phyloP scores from a whole-genome alignment of 2,329 filamentous ascomycete genomes.

The Colletotrichum eremochloae region DNA sequence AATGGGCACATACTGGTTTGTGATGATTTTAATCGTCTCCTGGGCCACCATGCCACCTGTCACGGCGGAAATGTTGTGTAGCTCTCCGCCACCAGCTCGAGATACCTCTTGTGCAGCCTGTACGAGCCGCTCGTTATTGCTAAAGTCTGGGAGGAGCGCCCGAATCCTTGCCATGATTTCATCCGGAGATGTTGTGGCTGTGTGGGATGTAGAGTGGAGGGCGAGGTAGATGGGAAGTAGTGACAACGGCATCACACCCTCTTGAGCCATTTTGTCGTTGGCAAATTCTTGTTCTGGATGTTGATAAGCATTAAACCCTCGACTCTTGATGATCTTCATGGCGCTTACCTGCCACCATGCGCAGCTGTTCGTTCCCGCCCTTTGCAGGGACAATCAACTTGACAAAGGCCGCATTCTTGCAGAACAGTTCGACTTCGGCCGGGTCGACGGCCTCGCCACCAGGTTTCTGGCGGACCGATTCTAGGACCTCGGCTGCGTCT shows the following conservation, averaged over 20 bases:
- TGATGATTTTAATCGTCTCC: slow-evolving; percentile 92
- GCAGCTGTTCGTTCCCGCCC: slow-evolving; percentile 60
- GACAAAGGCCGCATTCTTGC: slow-evolving; percentile 94
- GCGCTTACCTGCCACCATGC: slow-evolving; percentile 68
- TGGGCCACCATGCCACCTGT: slow-evolving; percentile 96
- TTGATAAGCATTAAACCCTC: slow-evolving; percentile 7
- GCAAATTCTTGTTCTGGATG: slow-evolving; percentile 65
- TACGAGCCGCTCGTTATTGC: slow-evolving; percentile 62
- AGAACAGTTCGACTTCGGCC: slow-evolving; percentile 89
- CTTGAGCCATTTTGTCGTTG: slow-evolving; percentile 66
- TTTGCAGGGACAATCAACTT: slow-evolving; percentile 79
- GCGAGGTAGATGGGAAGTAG: slow-evolving; percentile 79
- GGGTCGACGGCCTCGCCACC: slow-evolving; percentile 70
- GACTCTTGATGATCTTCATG: neutral
- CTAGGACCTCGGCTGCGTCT: slow-evolving; percentile 82
- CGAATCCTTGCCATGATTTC: slow-evolving; percentile 66
- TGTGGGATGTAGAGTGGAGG: slow-evolving; percentile 67
- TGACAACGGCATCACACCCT: slow-evolving; percentile 66
- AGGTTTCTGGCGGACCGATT: slow-evolving; percentile 67
- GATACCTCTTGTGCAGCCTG: slow-evolving; percentile 76
- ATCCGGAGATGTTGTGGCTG: slow-evolving; percentile 58
- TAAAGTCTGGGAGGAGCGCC: slow-evolving; percentile 61
- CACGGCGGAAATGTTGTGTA: slow-evolving; percentile 92
- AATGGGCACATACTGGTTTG: slow-evolving; percentile 78
- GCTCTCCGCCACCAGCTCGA: slow-evolving; percentile 83